Base-by-base conservation (phyloP, 2,329 filamentous ascomycete genomes). In the Cladosporium sp. region DNA sequence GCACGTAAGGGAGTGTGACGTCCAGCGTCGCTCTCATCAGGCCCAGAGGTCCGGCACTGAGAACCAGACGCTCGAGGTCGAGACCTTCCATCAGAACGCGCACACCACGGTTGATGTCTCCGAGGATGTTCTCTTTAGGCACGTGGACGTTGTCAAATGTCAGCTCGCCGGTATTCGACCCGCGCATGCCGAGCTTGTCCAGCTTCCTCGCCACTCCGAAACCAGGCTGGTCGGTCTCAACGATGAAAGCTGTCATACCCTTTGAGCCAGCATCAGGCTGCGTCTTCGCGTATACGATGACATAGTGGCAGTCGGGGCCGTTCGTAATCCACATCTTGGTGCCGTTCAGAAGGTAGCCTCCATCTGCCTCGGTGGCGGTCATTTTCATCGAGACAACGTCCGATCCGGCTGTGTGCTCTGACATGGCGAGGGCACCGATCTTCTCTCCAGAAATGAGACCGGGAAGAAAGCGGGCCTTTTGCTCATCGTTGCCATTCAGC, bases 311-410 rank as follows among this genome's bases (percentile, higher is more conserved):
- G 67, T 97, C 91, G 0, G 92, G 92, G 4, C 92, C 83, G 71
- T 98, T 98, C 57, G 92, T 98, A 68, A 98, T 98, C 92, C 92
- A 98, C 92, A 97, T 96, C 78, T 98, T 96, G 56, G 85, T 88
- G 32, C 91, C 92, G 65, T 91, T 89, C 52, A 98, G 75, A 16
- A 91, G 57, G 69, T 87, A 96, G 28, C 92, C 92, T 34, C 90
- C 91, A 63, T 93, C 87, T 9, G 89, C 87, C 58, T 81, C 77
- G 67, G 82, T 86, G 0, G 91, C 92, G 3, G 82, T 85, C 42
- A 85, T 95, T 68, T 91, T 89, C 92, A 97, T 97, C 71, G 86
- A 88, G 28, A 98, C 91, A 3, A 98, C 92, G 72, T 98, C 92
- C 61, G 86, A 91, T 11, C 92, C 92, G 1, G 92, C 85, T 6